These are phyloP conservation scores for Xylariaceae sp. DNA, from an alignment of 2,329 filamentous ascomycete species.

Conservation along the genomic window DNA sequence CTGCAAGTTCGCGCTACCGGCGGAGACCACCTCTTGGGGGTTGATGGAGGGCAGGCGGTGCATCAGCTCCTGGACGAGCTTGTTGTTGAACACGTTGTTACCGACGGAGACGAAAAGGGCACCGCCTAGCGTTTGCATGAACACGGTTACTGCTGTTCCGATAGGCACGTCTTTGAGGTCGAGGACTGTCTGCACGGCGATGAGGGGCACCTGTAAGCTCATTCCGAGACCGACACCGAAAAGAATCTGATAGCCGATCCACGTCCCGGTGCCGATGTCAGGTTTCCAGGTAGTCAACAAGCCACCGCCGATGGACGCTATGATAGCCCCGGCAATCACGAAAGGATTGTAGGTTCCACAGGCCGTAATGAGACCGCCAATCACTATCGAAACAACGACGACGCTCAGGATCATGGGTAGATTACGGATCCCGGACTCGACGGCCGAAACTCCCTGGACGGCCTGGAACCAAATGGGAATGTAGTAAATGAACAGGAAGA, in stretches of 20 bases:
- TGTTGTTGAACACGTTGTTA: constrained; percentile 49
- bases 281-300: constrained; percentile 39
- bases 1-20: constrained; percentile 39
- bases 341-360: constrained; percentile 45
- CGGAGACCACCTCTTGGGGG: constrained; percentile 31
- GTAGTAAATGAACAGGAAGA: constrained; percentile 36
- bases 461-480: constrained; percentile 45
- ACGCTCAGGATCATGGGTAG: constrained; percentile 39
- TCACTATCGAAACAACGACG: constrained; percentile 34
- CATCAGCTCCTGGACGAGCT: constrained; percentile 38
- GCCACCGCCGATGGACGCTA: constrained; percentile 35
- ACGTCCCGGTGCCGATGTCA: constrained; percentile 31
- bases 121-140: constrained; percentile 42
- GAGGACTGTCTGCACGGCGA: constrained; percentile 41
- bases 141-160: constrained; percentile 35
- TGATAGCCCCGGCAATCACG: constrained; percentile 37
- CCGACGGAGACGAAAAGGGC: constrained; percentile 49
- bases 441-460: constrained; percentile 39
- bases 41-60: constrained; percentile 36
- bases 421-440: constrained; percentile 38
- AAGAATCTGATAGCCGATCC: constrained; percentile 44
- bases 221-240: constrained; percentile 40
- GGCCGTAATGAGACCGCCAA: constrained; percentile 35
- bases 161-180: constrained; percentile 29
- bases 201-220: constrained; percentile 40